Evolutionary conservation across 352 stramenopile species (phyloP), one percentile per base, ranked within the genome.

Genomic region (Phytophthora ramorum): DNA sequence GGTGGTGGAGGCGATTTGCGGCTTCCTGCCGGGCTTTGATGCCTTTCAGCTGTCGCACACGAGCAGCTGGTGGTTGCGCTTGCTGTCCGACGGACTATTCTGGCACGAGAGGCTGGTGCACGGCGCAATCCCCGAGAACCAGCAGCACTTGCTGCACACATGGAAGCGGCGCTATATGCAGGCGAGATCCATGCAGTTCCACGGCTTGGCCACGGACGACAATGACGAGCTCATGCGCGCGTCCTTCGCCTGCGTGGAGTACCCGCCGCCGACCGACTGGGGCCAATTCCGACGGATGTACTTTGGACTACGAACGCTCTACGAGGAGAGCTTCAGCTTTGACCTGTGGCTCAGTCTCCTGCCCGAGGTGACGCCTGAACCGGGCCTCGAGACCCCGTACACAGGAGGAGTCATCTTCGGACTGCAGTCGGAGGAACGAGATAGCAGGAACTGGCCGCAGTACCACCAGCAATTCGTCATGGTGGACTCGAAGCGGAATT

Each of bases 401-500:
- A n/a, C n/a, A n/a, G n/a, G n/a, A n/a, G n/a, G n/a, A n/a, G n/a
- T n/a, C n/a, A n/a, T n/a, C n/a, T n/a, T n/a, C n/a, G n/a, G n/a
- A n/a, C n/a, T n/a, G n/a, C n/a, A n/a, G n/a, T n/a, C n/a, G n/a
- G n/a, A n/a, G n/a, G n/a, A n/a, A n/a, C n/a, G n/a, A n/a, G n/a
- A n/a, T n/a, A n/a, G n/a, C n/a, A n/a, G n/a, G n/a, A n/a, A n/a
- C n/a, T n/a, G n/a, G n/a, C n/a, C n/a, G n/a, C n/a, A n/a, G n/a
- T n/a, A n/a, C n/a, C n/a, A n/a, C n/a, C n/a, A n/a, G n/a, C n/a
- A n/a, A n/a, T n/a, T n/a, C n/a, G n/a, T 76, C 32, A 47, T 72
- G 45, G 64, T 88, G 6, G 75, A 81, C 44, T 68, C 66, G 9
- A 62, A 79, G 9, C n/a, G 61, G 7, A 75, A 71, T 19, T 34